These are phyloP conservation scores for Thozetella sp. DNA, from an alignment of 495 filamentous ascomycete genomes.

Conservation along the genomic window DNA sequence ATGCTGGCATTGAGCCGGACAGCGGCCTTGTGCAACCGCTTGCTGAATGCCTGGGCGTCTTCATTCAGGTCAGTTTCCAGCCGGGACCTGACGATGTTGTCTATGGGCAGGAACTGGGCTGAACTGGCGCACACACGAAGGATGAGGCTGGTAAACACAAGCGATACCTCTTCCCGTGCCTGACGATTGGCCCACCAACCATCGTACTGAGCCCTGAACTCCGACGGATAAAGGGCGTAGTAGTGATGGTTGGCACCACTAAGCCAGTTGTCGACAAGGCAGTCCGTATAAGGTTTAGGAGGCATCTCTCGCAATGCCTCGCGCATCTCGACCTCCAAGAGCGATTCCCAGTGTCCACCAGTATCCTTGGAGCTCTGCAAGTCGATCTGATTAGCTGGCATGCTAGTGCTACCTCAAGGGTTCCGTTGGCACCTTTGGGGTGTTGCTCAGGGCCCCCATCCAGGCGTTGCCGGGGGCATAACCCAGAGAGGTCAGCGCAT, in stretches of 20 bases:
- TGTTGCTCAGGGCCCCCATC: slow-evolving; percentile 21
- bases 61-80: slow-evolving; percentile 49
- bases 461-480: slow-evolving; percentile 29
- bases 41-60: slow-evolving; percentile 34
- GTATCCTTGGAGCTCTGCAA: slow-evolving; percentile 8
- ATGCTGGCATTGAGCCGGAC: slow-evolving; percentile 47
- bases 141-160: slow-evolving; percentile 53
- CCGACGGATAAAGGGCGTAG: slow-evolving; percentile 47
- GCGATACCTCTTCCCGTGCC: slow-evolving; percentile 26
- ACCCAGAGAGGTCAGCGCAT: slow-evolving; percentile 28
- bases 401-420: not conserved
- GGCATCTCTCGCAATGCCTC: slow-evolving; percentile 10
- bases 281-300: slow-evolving; percentile 36
- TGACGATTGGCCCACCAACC: slow-evolving; percentile 46
- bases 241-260: slow-evolving; percentile 51
- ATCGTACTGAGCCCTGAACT: slow-evolving; percentile 48
- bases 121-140: slow-evolving; percentile 54
- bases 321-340: not conserved
- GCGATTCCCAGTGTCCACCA: not conserved
- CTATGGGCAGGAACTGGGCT: slow-evolving; percentile 39
- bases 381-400: slow-evolving; percentile 9
- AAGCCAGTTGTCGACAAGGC: slow-evolving; percentile 50
- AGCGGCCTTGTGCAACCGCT: slow-evolving; percentile 42
- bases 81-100: slow-evolving; percentile 30
- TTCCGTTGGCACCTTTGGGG: slow-evolving; percentile 18